Evolutionary conservation across 108 stramenopile species (phyloP).

Genomic region (Pseudonitzschia delicatissima): DNA sequence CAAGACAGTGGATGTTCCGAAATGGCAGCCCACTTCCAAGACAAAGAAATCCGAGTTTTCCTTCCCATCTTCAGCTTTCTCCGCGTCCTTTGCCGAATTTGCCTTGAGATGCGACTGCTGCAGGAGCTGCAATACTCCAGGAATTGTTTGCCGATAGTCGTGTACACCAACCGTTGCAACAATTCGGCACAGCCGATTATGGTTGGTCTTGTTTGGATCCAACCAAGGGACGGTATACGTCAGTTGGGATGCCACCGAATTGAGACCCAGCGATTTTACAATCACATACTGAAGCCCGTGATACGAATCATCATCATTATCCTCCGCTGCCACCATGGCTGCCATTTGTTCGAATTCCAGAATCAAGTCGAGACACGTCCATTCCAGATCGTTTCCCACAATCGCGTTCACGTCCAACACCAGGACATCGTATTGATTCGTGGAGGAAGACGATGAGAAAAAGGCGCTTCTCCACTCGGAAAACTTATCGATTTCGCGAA

Average conservation of each 20-base stretch:
- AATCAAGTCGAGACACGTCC: constrained; percentile 37
- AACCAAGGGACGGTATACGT: constrained; percentile 26
- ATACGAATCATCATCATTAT: constrained; percentile 8
- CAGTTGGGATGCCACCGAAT: constrained; percentile 23
- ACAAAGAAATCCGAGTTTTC: constrained; percentile 1
- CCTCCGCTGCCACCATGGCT: constrained; percentile 12
- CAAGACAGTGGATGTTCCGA: constrained; percentile 42
- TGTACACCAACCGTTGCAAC: constrained; percentile 50
- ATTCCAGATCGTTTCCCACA: constrained; percentile 51
- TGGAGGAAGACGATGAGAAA: constrained; percentile 13
- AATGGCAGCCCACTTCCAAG: constrained; percentile 53
- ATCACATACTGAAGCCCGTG: constrained; percentile 19
- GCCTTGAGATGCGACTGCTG: background rate
- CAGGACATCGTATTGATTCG: constrained; percentile 30
- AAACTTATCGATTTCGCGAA: constrained; percentile 34
- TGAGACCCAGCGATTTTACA: constrained; percentile 38
- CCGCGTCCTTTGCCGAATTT: background rate
- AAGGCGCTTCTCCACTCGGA: constrained; percentile 39
- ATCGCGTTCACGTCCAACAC: constrained; percentile 47
- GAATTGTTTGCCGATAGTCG: constrained; percentile 48
- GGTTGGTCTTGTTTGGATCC: constrained; percentile 2
- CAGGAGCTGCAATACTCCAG: background rate
- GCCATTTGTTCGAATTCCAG: constrained; percentile 38
- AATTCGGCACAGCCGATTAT: constrained; percentile 9
- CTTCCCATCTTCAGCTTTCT: background rate